Base-by-base conservation (phyloP, 306 rosid genomes). In the Mucuna pruriens region DNA sequence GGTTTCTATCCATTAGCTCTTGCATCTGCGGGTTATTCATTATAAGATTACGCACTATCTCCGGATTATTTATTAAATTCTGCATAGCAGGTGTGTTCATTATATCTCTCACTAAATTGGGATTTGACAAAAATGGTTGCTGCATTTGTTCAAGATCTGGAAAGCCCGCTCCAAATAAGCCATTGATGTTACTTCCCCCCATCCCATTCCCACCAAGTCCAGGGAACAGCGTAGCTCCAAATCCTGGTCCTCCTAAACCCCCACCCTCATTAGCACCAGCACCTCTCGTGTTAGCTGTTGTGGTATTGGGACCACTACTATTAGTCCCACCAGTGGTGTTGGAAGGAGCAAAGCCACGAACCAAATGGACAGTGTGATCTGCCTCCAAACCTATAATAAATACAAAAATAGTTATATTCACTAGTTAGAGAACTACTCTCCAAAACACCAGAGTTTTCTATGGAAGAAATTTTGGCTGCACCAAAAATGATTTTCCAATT, bases 21-120 rank as follows among this genome's bases (percentile, higher is more conserved):
- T 90, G 95, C 94, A 94, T 91, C 87, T 94, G 95, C 9, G 98
- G 98, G 74, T 90, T 94, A 80, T 83, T 90, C 98, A 89, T 91
- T 36, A 91, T 86, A 90, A 94, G 86, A 68, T 84, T 90, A 70
- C 92, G 86, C 90, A 94, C 85, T 64, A 94, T 78, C 44, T 91
- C 95, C 1, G 95, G 93, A 82, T 88, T 94, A 62, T 84, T 91
- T 82, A 90, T 81, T 63, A 90, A 77, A 85, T 89, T 90, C 81
- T 94, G 97, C 84, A 94, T 80, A 44, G 89, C 93, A 71, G 98
- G 95, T 39, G 85, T 80, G 85, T 94, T 90, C 92, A 91, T 91
- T 80, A 94, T 86, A 73, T 91, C 95, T 74, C 95, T 89, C 86
- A 90, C 87, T 61, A 87, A 70, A 78, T 90, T 91, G 23, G 97